These are phyloP conservation scores for Melastoma candidum DNA, from an alignment of 441 rosid genomes.

Conservation along the genomic window DNA sequence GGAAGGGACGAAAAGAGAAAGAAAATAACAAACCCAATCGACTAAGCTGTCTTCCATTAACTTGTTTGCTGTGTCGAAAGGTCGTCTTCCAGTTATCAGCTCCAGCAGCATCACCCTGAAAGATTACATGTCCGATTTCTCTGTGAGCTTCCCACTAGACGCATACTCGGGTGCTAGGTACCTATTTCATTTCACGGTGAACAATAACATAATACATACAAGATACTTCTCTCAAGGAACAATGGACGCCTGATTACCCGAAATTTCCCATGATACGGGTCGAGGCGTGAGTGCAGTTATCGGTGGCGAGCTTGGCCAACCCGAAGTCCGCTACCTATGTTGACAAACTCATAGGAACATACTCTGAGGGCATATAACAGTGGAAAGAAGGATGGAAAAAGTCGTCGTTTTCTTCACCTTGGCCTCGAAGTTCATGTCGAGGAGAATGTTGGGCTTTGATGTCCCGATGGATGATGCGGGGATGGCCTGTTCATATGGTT, in stretches of 20 bases:
- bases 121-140: too few relatives aligned
- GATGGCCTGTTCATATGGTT: slow-evolving; percentile 9
- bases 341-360: background rate
- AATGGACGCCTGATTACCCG: slow-evolving; percentile 2
- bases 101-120: too few relatives aligned
- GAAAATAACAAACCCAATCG: too few relatives aligned
- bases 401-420: slow-evolving; percentile 4
- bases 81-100: too few relatives aligned
- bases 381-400: background rate
- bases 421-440: slow-evolving; percentile 15
- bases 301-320: slow-evolving; percentile 14
- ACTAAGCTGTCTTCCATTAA: too few relatives aligned
- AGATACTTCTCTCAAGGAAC: too few relatives aligned
- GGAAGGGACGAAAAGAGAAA: too few relatives aligned
- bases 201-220: too few relatives aligned
- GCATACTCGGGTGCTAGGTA: too few relatives aligned
- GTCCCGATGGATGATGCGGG: slow-evolving; percentile 16
- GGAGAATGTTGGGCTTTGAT: slow-evolving; percentile 18
- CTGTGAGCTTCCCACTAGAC: too few relatives aligned
- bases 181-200: too few relatives aligned
- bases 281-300: slow-evolving; percentile 11
- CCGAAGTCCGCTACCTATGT: slow-evolving; percentile 17
- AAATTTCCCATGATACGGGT: slow-evolving; percentile 21
- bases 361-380: background rate
- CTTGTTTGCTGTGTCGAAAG: too few relatives aligned